Base-by-base conservation (phyloP, 2,329 filamentous ascomycete species). In the Mariannaea sp. region DNA sequence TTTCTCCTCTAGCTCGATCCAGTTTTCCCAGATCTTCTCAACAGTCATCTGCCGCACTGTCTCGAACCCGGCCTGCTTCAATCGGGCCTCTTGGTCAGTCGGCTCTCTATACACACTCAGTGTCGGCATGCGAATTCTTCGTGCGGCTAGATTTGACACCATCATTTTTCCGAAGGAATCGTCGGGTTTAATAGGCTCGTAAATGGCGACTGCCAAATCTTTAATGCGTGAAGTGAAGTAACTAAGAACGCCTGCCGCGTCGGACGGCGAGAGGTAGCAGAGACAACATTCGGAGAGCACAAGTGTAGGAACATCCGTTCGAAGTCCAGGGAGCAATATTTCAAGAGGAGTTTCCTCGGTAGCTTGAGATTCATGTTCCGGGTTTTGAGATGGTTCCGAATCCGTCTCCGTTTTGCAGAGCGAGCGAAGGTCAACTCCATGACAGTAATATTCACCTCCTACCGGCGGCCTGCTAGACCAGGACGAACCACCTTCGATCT, bases 241-340 rank as follows among this genome's bases (percentile, higher is more conserved):
- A 13, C 76, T 70, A 17, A 96, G 71, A 4, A 93, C 84, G 2
- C 75, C 73, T 30, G 80, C 77, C 0, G 92, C 87, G 45, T 86
- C 80, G 0, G 79, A 65, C 0, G 86, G 80, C 7, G 86, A 80
- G 1, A 99, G 81, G 67, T 99, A 99, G 70, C 94, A 90, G 26
- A 99, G 81, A 69, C 94, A 99, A 78, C 94, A 97, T 72, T 99
- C 94, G 0, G 93, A 97, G 6, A 99, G 80, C 19, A 99, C 73
- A 7, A 99, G 75, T 0, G 94, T 99, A 0, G 94, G 91, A 0
- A 90, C 19, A 68, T 83, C 65, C 61, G 73, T 67, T 75, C 82
- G 62, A 75, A 84, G 60, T 62, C 79, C 79, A 0, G 68, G 61
- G 2, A 74, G 49, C 1, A 20, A 55, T 17, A 53, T 19, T 27